phyloP scores from a whole-genome alignment of 2,329 filamentous ascomycete genomes.

The Penicillium hesseltinei region DNA sequence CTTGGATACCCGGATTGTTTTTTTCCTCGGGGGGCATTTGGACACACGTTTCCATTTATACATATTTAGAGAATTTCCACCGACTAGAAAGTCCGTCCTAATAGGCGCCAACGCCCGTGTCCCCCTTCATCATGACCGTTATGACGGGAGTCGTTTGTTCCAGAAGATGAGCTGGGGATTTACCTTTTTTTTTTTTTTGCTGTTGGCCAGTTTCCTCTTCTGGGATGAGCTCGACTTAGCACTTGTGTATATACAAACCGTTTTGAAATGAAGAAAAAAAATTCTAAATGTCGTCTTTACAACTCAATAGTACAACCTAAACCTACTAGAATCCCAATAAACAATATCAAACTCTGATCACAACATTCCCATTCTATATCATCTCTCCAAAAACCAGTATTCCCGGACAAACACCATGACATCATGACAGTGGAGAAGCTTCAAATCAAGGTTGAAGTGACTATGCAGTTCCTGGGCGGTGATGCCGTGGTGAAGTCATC shows the following conservation, averaged over 20 bases:
- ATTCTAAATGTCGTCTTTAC: neutral
- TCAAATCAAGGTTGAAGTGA: neutral
- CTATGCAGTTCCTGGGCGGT: neutral
- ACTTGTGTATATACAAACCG: slow-evolving; percentile 20
- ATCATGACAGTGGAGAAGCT: neutral
- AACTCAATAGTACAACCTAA: neutral
- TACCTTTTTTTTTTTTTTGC: slow-evolving; percentile 2
- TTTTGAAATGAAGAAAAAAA: slow-evolving; percentile 14
- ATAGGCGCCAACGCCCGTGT: slow-evolving; percentile 15
- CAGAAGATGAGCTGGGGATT: slow-evolving; percentile 11
- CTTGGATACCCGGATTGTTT: slow-evolving; percentile 5
- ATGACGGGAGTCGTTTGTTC: slow-evolving; percentile 23
- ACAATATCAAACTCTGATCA: neutral
- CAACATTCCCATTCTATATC: neutral
- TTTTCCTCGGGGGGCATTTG: slow-evolving; percentile 8
- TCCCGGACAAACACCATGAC: neutral
- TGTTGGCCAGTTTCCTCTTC: neutral
- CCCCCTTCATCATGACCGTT: slow-evolving; percentile 21
- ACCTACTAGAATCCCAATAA: too few species aligned
- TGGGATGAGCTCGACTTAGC: slow-evolving; percentile 1
- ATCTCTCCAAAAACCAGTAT: neutral
- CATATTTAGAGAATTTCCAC: slow-evolving; percentile 22
- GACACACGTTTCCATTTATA: slow-evolving; percentile 18
- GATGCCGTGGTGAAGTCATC: neutral
- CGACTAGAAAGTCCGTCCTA: slow-evolving; percentile 20